Evolutionary conservation across 2,329 filamentous ascomycete genomes (phyloP).

Genomic region (Falciphora oryzae): DNA sequence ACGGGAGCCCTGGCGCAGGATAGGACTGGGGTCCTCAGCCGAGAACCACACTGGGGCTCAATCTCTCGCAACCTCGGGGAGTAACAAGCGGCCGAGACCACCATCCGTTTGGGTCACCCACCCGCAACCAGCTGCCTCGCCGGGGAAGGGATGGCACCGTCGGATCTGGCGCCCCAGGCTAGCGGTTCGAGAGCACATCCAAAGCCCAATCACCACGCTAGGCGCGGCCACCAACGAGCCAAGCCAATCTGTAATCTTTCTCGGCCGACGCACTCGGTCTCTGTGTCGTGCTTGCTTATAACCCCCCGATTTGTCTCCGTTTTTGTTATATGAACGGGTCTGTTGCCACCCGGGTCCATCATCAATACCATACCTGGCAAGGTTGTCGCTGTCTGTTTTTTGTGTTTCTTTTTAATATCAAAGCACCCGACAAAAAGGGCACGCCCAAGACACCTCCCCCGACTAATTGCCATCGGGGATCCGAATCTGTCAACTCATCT

Average conservation of each 20-base stretch:
- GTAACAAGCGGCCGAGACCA: background rate
- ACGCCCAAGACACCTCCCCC: background rate
- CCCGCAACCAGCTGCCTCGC: background rate
- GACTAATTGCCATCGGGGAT: background rate
- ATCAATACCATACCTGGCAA: background rate
- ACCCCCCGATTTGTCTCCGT: background rate
- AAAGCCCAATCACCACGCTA: background rate
- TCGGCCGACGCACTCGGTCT: background rate
- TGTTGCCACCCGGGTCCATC: background rate
- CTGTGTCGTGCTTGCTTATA: background rate
- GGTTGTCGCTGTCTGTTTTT: background rate
- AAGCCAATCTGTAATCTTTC: background rate
- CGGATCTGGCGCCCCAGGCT: background rate
- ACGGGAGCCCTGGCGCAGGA: background rate
- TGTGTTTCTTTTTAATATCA: background rate
- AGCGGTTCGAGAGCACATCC: background rate
- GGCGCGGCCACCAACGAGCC: background rate
- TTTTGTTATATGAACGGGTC: background rate
- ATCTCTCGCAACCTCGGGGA: background rate
- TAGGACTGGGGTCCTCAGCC: background rate
- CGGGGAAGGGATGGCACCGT: background rate
- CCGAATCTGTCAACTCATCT: background rate
- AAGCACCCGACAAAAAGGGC: background rate
- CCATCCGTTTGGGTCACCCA: background rate
- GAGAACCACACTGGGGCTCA: background rate